Evolutionary conservation across 2,329 filamentous ascomycete genomes (phyloP).

Genomic region (Penicillium sp.): DNA sequence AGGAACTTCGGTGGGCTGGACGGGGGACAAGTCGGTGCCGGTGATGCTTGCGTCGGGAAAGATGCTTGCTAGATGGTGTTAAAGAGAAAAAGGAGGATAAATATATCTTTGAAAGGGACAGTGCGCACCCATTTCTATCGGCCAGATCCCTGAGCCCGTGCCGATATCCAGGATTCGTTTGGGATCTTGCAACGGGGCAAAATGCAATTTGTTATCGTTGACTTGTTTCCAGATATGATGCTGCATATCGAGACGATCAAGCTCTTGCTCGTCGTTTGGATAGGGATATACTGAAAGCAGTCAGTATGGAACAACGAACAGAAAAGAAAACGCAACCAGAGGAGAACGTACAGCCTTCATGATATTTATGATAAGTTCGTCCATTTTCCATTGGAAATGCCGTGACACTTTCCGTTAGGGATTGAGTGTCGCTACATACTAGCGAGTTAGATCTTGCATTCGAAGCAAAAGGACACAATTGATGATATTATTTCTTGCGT

Average conservation of each 20-base stretch:
- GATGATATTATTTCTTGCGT: background rate
- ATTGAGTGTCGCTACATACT: slow-evolving; percentile 36
- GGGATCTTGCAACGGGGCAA: slow-evolving; percentile 44
- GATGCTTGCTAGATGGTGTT: slow-evolving; percentile 22
- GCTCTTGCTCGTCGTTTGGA: slow-evolving; percentile 54
- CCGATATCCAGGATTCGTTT: slow-evolving; percentile 55
- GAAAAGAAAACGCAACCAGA: background rate
- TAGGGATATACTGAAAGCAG: slow-evolving; percentile 35
- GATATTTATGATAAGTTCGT: slow-evolving; percentile 42
- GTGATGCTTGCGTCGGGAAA: slow-evolving; percentile 58
- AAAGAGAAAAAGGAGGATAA: background rate
- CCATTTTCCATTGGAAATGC: slow-evolving; percentile 42
- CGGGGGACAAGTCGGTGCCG: slow-evolving; percentile 65
- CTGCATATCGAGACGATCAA: slow-evolving; percentile 53
- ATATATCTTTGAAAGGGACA: background rate
- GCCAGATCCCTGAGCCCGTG: slow-evolving; percentile 64
- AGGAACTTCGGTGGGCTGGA: slow-evolving; percentile 63
- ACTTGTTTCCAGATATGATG: slow-evolving; percentile 52
- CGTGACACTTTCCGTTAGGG: slow-evolving; percentile 40
- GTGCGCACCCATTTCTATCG: slow-evolving; percentile 58
- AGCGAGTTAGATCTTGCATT: slow-evolving; percentile 1
- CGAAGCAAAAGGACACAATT: background rate
- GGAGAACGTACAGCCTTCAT: slow-evolving; percentile 39
- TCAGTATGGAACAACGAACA: background rate
- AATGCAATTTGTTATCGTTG: slow-evolving; percentile 43